Base-by-base conservation (phyloP, 805 yeast genomes). In the Kuraishia hungarica region DNA sequence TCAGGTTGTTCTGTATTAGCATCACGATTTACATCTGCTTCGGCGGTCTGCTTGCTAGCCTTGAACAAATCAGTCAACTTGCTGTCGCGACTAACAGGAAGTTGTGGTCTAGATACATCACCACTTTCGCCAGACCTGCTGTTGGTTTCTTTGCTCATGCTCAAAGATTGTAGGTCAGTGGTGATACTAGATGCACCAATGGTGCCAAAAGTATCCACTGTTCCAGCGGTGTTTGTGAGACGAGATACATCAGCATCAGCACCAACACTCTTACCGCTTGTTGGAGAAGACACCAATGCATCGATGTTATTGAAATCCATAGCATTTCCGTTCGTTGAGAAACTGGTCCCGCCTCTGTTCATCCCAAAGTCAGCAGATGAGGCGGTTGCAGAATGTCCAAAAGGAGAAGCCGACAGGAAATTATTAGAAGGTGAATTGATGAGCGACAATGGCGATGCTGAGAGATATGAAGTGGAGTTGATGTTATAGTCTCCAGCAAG, bases 401-500 rank as follows among this genome's bases (percentile, higher is more conserved):
- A 35, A 17, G 43, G 43, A 35, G 43, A 35, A 6, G 43, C 5
- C 2, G 52, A 23, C 28, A 19, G 20, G 26, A 20, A 29, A 19
- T 47, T 47, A n/a, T 21, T 21, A 15, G 26, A 43, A 11, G 53
- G 53, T 2, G 53, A 52, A 13, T 6, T n/a, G 29, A 71, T 66
- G 51, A 78, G 59, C 48, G 76, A 73, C 24, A 76, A 61, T 2
- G 71, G 72, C 0, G 74, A 71, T 51, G 71, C 74, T 4, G 76
- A 76, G 1, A 69, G 64, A 51, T 73, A 61, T 1, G 77, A 70
- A 10, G 70, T 59, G 2, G 80, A 68, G 43, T 79, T 61, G 17
- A 68, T 61, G 8, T 68, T 62, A 10, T 78, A 73, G 2, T 72
- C 70, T 2, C 35, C 48, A 21, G 21, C 48, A 43, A 20, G 50